phyloP scores from a whole-genome alignment of 139 green algal genomes.

The Coelastrella sp. region DNA sequence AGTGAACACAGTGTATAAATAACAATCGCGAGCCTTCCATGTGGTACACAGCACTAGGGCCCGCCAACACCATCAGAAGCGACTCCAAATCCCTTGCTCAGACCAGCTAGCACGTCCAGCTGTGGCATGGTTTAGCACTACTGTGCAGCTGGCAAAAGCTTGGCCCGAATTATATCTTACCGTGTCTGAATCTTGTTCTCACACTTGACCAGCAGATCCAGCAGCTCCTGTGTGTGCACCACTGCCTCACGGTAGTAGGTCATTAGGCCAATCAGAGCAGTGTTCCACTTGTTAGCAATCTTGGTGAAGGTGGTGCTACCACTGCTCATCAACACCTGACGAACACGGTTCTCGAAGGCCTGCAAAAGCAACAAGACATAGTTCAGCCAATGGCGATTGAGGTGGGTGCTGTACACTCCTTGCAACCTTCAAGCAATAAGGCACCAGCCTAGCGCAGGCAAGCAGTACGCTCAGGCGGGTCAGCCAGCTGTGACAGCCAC shows the following conservation, averaged over 20 bases:
- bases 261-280: conserved; percentile 98
- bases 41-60: too few species aligned
- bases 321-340: conserved; percentile 97
- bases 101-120: too few species aligned
- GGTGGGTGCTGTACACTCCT: too few species aligned
- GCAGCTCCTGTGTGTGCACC: conserved; percentile 98
- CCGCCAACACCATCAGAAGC: too few species aligned
- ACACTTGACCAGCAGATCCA: conserved; percentile 99
- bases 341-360: conserved; percentile 80
- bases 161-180: neutral
- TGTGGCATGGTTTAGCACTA: too few species aligned
- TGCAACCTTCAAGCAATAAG: too few species aligned
- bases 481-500: too few species aligned
- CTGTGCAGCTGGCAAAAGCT: neutral
- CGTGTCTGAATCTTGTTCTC: conserved; percentile 99
- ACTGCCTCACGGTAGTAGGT: conserved; percentile 94
- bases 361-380: neutral
- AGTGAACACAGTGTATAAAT: too few species aligned
- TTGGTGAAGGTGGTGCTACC: conserved; percentile 99
- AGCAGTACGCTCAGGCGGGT: too few species aligned
- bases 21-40: too few species aligned
- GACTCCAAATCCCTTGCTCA: too few species aligned
- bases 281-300: conserved; percentile 99
- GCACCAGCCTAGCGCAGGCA: too few species aligned
- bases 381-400: neutral